Base-by-base conservation (phyloP, 352 stramenopile genomes). In the Phytophthora chlamydospora region DNA sequence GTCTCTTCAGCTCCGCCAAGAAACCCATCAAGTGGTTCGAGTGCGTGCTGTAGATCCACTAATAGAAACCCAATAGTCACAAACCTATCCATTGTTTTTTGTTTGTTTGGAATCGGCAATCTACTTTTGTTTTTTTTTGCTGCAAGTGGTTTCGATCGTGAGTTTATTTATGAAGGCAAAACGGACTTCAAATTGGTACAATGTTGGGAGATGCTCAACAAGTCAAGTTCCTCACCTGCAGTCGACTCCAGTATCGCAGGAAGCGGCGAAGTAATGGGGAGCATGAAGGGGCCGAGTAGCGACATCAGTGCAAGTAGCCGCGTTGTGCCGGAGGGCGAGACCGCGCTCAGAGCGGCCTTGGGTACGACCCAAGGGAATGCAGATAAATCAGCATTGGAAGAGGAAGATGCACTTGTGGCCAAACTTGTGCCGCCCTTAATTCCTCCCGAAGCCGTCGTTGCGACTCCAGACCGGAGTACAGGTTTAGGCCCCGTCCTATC, bases 21-120 rank as follows among this genome's bases (percentile, higher is more conserved):
- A 90, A 83, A 53, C 82, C 82, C 0, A 45, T 85, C 12, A 90
- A 89, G 50, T 91, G 82, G 82, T 86, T 91, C 38, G 76, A 88
- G 64, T 91, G 82, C 39, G n/a, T 85, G 41, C 56, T 90, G 21
- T 88, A 76, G 45, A 54, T 12, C 21, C 11, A 29, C n/a, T 16
- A 13, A 40, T 56, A 43, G 54, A 12, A 48, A 29, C 24, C 27
- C 41, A 49, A 58, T 49, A 58, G 39, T 49, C 27, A 48, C 21
- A 24, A 24, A 24, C 21, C 21, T 24, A 24, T 29, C n/a, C 49
- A 41, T 14, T 48, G 47, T 43, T 17, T 27, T 12, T 43, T 41
- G 4, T 39, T 16, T 51, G 3, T 17, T 17, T 34, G 34, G 42
- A 62, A 41, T 62, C 49, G 44, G 9, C 29, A 29, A 9, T 8